A percentile compares a stretch with the other conserved stretches of the same genome.
phyloP scores from a whole-genome alignment of 805 yeast species.

The Kazachstania bromeliacearum region DNA sequence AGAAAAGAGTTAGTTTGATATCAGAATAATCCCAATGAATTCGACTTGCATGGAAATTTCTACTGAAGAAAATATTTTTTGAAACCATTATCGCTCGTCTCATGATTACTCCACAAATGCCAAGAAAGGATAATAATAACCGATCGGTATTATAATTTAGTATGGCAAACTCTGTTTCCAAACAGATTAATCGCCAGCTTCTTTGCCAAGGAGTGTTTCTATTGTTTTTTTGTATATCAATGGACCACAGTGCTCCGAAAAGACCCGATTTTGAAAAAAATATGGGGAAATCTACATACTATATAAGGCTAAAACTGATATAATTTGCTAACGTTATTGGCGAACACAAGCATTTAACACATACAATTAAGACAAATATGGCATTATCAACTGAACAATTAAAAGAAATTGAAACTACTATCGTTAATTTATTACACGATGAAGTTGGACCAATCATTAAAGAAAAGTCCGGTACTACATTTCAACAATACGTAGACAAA shows the following conservation, averaged over 20 bases:
- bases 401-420: conserved; percentile 19
- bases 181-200: no score
- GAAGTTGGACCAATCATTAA: conserved; percentile 25
- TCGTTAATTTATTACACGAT: conserved; percentile 15
- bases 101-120: no score
- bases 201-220: neutral
- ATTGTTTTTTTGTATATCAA: neutral
- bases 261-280: neutral
- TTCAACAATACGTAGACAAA: conserved; percentile 42
- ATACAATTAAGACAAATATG: conserved; percentile 8
- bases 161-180: no score
- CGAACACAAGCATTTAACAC: no score
- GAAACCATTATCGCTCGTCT: no score
- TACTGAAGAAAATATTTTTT: no score
- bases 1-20: conserved; percentile 47
- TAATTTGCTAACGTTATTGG: no score
- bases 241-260: conserved; percentile 1
- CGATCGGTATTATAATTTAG: no score
- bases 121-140: no score
- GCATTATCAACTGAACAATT: conserved; percentile 14
- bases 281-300: no score
- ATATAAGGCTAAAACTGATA: no score
- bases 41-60: neutral
- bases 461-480: conserved; percentile 18
- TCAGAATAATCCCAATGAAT: conserved; percentile 1